Base-by-base conservation (phyloP, 225 moss, liverwort and hornwort species). In the Sphagnum tenellum region DNA sequence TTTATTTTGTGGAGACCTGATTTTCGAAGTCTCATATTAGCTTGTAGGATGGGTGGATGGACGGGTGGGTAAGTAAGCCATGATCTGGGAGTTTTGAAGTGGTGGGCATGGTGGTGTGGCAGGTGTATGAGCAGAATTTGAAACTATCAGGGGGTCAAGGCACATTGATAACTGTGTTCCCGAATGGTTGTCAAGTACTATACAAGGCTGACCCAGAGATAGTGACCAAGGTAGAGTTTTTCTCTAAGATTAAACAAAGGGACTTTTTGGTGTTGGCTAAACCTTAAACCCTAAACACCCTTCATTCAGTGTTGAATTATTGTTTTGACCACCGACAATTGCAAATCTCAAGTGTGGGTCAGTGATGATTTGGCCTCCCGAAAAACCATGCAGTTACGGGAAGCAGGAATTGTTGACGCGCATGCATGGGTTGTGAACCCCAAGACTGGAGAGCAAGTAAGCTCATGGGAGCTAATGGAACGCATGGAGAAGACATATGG, bases 401-500 rank as follows among this genome's bases (percentile, higher is more conserved):
- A 75, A 75, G 72, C 64, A 56, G 86, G 86, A 79, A 60, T 50
- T 54, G 7, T 51, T 52, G 74, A 77, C 67, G 47, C 65, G 12
- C 76, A 74, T 60, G 13, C 68, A 29, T 4, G 70, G 74, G 59
- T 46, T 51, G 60, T 82, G 65, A 56, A 79, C 52, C 79, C 78
- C 50, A 10, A 66, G 12, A 63, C 9, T 70, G 79, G 77, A 57
- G 67, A 65, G 50, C 3, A 51, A 55, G 63, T 66, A 49, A 68
- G 76, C 67, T 76, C 71, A 29, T 86, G 82, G 86, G 77, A 77
- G 62, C 76, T 86, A 12, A 70, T 62, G 70, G 57, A 69, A 58
- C 75, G 68, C 49, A 82, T 86, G 86, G 76, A 79, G 67, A 69
- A 79, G 68, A 79, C 73, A n/a, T 82, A 82, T 69, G 77, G 82